Conservation (phyloP, 179 eudicot species). For the Actinidia chinensis region DNA sequence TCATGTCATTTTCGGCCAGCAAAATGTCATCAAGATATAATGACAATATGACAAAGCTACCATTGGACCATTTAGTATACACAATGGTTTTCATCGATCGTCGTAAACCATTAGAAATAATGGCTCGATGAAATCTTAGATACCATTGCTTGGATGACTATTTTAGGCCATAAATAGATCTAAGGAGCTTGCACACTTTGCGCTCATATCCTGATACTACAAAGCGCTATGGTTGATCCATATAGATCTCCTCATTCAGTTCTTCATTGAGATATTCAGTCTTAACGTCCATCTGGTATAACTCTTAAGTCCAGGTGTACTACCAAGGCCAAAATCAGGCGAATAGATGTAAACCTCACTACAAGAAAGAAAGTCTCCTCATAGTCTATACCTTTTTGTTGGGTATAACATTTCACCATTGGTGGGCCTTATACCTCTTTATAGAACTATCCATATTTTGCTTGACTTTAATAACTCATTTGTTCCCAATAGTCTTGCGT, state of each 20-base stretch:
- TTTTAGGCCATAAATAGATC: background rate
- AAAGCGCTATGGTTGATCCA: background rate
- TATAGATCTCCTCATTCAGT: background rate
- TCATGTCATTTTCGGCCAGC: background rate
- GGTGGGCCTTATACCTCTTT: background rate
- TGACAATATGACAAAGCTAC: background rate
- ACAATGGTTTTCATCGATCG: background rate
- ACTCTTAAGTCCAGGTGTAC: too few relatives aligned
- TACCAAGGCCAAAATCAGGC: background rate
- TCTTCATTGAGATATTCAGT: background rate
- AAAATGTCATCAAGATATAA: background rate
- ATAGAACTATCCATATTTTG: background rate
- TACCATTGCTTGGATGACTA: background rate
- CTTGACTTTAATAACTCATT: background rate
- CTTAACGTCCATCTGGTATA: background rate
- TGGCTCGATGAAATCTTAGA: background rate
- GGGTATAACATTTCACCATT: too few relatives aligned
- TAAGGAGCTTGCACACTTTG: background rate
- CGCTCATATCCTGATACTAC: background rate
- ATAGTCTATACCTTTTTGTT: background rate
- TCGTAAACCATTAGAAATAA: background rate
- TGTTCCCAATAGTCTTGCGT: background rate
- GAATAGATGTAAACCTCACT: background rate
- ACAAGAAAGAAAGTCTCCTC: background rate
- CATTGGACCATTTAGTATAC: background rate